Base-by-base conservation (phyloP, 2,329 filamentous ascomycete genomes). In the Clonostachys solani region DNA sequence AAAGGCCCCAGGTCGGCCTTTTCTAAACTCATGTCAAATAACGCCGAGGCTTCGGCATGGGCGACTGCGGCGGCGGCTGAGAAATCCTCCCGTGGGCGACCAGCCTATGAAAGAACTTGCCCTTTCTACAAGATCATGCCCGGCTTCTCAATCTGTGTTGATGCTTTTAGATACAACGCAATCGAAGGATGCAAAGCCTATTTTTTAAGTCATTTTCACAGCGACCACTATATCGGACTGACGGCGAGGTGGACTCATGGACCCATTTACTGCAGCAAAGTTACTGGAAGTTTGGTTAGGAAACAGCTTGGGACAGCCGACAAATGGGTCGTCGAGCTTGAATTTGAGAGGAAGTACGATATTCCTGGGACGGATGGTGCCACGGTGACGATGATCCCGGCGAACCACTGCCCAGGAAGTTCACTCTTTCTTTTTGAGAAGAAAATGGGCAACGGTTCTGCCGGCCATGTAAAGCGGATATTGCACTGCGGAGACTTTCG, bases 111-210 rank as follows among this genome's bases (percentile, higher is more conserved):
- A 59, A 82, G 94, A 43, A 96, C 90, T 0, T 99, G 94, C 60
- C 94, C 94, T 0, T 99, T 99, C 59, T 99, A 99, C 73, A 99
- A 99, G 66, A 96, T 97, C 53, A 85, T 99, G 69, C 92, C 92
- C 1, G 91, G 90, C 0, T 87, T 96, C 58, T 89, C 80, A 53
- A 95, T 97, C 46, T 95, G 90, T 49, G 94, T 99, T 1, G 94
- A 99, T 65, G 94, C 94, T 0, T 96, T 99, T 60, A 84, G 92
- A 17, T 99, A 97, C 60, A 94, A 94, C 3, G 90, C 92, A 5
- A 89, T 99, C 1, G 80, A 95, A 60, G 92, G 90, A 1, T 96
- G 92, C 63, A 86, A 88, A 46, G 94, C 92, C 2, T 99, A 99
- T 62, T 99, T 99, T 56, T 77, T 99, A 12, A 96, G 92, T 57